Base-by-base conservation (phyloP, 495 filamentous ascomycete genomes). In the Amniculicola lignicola region DNA sequence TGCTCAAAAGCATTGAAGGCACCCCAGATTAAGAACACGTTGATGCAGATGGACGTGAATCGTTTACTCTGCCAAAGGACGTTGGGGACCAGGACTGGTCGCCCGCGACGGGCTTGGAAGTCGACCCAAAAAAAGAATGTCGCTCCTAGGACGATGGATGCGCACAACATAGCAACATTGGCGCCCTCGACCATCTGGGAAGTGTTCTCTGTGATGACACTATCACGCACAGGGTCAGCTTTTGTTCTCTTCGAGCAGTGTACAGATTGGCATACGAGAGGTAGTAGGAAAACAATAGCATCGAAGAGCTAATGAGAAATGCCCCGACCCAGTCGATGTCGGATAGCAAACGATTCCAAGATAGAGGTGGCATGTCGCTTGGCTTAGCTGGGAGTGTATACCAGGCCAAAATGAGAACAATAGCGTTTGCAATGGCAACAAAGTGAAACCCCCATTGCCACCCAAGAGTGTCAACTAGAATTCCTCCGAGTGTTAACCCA, bases 1-100 rank as follows among this genome's bases (percentile, higher is more conserved):
- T 71, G 70, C 51, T 79, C 70, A 27, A 78, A 61, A 5, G 73
- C 70, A 54, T 81, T 78, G 63, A 81, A 74, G 2, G 68, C 61
- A 4, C 73, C 78, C 70, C 75, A 79, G n/a, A 66, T 69, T 2
- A 80, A 54, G 64, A 82, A 79, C 12, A 82, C 76, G 15, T 68
- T 66, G 14, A 79, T 42, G 44, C 79, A 80, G 29, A 78, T 74
- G n/a, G 61, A 60, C 0, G 74, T 75, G 55, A 82, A 82, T 25
- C 67, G 59, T 11, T 52, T 27, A 39, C 80, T 77, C 1, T 56
- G 63, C 79, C 79, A 82, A 0, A 82, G 68, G 1, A 71, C 71
- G 50, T 80, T 79, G 2, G 74, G 77, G 29, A 82, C 79, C 9
- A 79, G 62, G 21, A 73, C 70, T 4, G 70, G 72, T 6, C 65